Evolutionary conservation across 768 basidiomycete genomes (phyloP).

Genomic region (Amanita exitialis): DNA sequence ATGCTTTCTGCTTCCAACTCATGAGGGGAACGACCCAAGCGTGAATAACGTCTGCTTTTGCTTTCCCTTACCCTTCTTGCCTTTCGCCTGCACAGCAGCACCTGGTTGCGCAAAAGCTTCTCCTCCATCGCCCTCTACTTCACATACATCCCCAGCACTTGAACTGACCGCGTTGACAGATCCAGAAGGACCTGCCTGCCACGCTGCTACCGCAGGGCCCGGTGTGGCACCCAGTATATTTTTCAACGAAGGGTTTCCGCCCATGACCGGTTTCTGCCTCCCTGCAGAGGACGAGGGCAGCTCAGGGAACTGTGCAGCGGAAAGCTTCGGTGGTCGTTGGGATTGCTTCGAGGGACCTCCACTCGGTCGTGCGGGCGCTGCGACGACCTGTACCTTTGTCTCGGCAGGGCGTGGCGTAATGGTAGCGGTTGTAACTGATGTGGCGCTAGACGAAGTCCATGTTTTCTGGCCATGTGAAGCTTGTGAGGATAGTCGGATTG

Average conservation of each 20-base stretch:
- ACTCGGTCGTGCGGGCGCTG: conserved; percentile 4
- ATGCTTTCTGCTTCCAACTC: no score
- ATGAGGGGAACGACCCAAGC: conserved; percentile 37
- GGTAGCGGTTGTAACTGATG: conserved; percentile 9
- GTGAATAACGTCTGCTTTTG: conserved; percentile 81
- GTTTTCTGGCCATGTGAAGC: conserved; percentile 12
- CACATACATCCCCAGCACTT: neutral
- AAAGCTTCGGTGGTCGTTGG: conserved; percentile 34
- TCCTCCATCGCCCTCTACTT: conserved; percentile 19
- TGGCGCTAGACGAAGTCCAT: conserved; percentile 11
- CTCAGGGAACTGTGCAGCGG: conserved; percentile 56
- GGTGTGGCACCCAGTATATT: conserved; percentile 51
- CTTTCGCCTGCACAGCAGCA: conserved; percentile 23
- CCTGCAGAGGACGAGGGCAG: conserved; percentile 37
- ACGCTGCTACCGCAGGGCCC: conserved; percentile 27
- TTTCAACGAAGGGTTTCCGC: conserved; percentile 57
- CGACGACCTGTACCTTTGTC: conserved; percentile 7
- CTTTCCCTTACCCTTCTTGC: conserved; percentile 75
- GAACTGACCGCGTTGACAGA: neutral
- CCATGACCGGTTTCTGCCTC: conserved; percentile 31
- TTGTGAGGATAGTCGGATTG: conserved; percentile 28
- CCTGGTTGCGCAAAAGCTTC: conserved; percentile 37
- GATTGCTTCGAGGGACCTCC: conserved; percentile 3
- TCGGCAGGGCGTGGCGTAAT: conserved; percentile 3
- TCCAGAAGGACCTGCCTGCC: conserved; percentile 21